phyloP scores from a whole-genome alignment of 1,284 basidiomycete genomes.

The Irpex rosettiformis region DNA sequence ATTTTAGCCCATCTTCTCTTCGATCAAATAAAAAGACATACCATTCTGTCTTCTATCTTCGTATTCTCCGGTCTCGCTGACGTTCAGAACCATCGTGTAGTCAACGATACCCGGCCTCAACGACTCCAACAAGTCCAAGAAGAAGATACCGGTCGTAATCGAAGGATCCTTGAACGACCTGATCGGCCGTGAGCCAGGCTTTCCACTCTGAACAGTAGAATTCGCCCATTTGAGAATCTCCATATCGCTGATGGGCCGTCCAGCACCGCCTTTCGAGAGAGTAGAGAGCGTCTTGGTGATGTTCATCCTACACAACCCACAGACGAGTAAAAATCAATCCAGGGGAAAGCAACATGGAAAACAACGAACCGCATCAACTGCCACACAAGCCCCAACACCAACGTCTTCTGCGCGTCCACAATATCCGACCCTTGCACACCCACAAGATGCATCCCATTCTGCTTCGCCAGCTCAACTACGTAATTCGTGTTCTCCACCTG shows the following conservation, averaged over 20 bases:
- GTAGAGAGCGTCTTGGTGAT: conserved; percentile 89
- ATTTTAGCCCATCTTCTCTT: background rate
- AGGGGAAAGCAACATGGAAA: background rate
- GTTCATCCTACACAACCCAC: no score
- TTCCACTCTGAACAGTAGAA: conserved; percentile 73
- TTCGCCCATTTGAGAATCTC: conserved; percentile 99
- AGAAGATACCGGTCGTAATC: conserved; percentile 90
- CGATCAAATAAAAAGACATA: conserved; percentile 34
- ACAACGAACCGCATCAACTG: conserved; percentile 84
- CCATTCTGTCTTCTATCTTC: conserved; percentile 94
- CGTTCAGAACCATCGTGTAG: conserved; percentile 72
- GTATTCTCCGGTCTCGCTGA: conserved; percentile 67
- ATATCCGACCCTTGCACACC: conserved; percentile 98
- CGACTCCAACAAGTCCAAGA: conserved; percentile 90
- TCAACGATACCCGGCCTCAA: conserved; percentile 96
- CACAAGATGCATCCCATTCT: conserved; percentile 93
- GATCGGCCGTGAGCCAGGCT: conserved; percentile 69
- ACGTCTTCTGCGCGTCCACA: conserved; percentile 87
- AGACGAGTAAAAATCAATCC: conserved; percentile 1
- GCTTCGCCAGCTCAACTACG: conserved; percentile 87
- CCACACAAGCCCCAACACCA: conserved; percentile 96
- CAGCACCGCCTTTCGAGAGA: conserved; percentile 70
- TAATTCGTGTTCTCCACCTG: conserved; percentile 99
- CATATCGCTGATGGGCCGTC: conserved; percentile 81
- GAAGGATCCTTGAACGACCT: conserved; percentile 93